These are phyloP conservation scores for Elongisporangium anandrum DNA, from an alignment of 352 stramenopile species.

Conservation along the genomic window DNA sequence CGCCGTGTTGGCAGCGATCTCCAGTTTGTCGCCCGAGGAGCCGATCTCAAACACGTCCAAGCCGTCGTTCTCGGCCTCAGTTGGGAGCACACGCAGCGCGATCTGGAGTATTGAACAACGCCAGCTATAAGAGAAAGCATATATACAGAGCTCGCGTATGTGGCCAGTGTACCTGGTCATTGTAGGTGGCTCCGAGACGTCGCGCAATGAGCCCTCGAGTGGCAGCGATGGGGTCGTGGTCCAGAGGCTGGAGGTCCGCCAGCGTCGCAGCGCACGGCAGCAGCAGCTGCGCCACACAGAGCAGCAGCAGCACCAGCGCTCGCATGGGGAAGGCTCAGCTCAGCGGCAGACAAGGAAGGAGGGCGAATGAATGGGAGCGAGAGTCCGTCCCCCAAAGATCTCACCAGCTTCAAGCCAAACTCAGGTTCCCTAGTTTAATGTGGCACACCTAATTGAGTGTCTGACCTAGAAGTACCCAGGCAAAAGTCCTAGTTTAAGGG, in stretches of 20 bases:
- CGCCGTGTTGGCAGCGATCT: slow-evolving; percentile 47
- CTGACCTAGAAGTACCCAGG: background rate
- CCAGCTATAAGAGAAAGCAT: no score
- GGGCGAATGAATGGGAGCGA: background rate
- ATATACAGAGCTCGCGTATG: background rate
- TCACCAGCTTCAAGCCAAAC: background rate
- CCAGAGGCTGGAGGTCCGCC: slow-evolving; percentile 18
- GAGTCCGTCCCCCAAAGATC: background rate
- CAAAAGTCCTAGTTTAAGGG: background rate
- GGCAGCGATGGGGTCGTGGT: slow-evolving; percentile 44
- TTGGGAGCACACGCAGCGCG: slow-evolving; percentile 34
- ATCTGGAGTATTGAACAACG: slow-evolving; percentile 20
- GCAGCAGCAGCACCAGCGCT: slow-evolving; percentile 15
- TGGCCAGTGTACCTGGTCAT: slow-evolving; percentile 42
- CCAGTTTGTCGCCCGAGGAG: slow-evolving; percentile 33
- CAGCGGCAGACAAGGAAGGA: background rate
- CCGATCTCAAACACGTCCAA: slow-evolving; percentile 67
- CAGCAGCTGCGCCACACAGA: slow-evolving; percentile 6
- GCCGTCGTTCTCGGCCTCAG: slow-evolving; percentile 22
- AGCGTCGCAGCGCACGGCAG: slow-evolving; percentile 9
- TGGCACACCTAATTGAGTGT: background rate
- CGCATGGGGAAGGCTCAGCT: slow-evolving; percentile 3
- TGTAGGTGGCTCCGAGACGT: slow-evolving; percentile 45
- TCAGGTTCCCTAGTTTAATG: background rate
- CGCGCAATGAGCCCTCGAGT: slow-evolving; percentile 53